Conservation (phyloP, 2,329 filamentous ascomycete species). For the Aureobasidium pullulans region DNA sequence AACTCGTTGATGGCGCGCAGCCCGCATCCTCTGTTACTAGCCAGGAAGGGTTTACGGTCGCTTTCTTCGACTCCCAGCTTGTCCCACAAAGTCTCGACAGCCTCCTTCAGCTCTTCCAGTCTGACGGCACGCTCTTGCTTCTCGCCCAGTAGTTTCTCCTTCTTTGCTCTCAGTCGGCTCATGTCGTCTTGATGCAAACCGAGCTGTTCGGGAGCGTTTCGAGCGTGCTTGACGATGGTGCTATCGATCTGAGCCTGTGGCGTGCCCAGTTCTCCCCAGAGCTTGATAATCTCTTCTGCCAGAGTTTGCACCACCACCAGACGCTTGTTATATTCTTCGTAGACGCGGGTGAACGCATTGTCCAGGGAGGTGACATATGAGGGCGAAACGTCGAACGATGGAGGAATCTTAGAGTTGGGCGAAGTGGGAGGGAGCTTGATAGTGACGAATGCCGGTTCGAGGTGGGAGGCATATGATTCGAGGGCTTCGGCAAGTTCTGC, state of each 20-base stretch:
- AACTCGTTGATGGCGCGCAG: conserved; percentile 91
- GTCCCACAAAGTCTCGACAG: conserved; percentile 84
- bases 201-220: conserved; percentile 86
- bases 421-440: conserved; percentile 78
- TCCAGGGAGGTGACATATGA: conserved; percentile 82
- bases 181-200: conserved; percentile 87
- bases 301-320: conserved; percentile 66
- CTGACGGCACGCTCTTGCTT: conserved; percentile 76
- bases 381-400: conserved; percentile 86
- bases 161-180: conserved; percentile 60
- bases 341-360: conserved; percentile 84
- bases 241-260: conserved; percentile 88
- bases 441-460: conserved; percentile 80
- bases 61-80: conserved; percentile 74
- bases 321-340: conserved; percentile 89
- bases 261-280: conserved; percentile 93
- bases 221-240: conserved; percentile 79
- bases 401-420: conserved; percentile 66
- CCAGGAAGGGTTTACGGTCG: conserved; percentile 79
- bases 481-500: conserved; percentile 86
- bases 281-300: conserved; percentile 78
- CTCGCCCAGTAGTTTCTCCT: conserved; percentile 79
- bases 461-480: conserved; percentile 91
- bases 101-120: conserved; percentile 64
- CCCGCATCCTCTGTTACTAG: conserved; percentile 82